Evolutionary conservation across 257 asterid genomes (phyloP), one percentile per base, ranked within the genome.

Genomic region (Nicotiana benthamiana): DNA sequence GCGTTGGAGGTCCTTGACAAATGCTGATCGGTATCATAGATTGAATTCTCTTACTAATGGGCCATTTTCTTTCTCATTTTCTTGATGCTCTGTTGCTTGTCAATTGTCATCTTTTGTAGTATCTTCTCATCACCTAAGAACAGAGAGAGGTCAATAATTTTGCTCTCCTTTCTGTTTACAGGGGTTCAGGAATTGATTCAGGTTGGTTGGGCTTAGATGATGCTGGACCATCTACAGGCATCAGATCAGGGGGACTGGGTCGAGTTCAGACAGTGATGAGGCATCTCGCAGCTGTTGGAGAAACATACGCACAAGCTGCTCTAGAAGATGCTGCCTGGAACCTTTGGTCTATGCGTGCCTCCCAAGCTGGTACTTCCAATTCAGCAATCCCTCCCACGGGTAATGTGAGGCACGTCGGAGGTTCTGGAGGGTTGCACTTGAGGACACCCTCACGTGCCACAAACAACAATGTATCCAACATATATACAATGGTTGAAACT

Each of bases 181-280:
- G 93, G 89, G 90, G 89, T 79, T 48, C 89, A 0, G 91, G 92
- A 83, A 66, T 86, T 51, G 97, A 91, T 85, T 82, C 95, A 72
- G 87, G 88, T 81, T 93, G 97, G 97, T 79, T 87, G 85, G 84
- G 92, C 72, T 85, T 89, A 81, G 97, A 93, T 51, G 95, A 93
- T 74, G 94, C 95, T 30, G 93, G 97, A 64, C 79, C 79, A 48
- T 74, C 79, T 74, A 48, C 79, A 15, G 62, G 79, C 43, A 48
- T 74, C 52, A 84, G 88, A 53, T 78, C 87, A 17, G 89, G 75
- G 6, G 93, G 97, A 81, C 81, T 93, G 43, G 90, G 94, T 60
- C 89, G 93, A 64, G 93, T 93, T 82, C 97, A 93, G 89, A 90
- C 89, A 96, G 92, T 93, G 90, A 92, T 93, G 97, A 89, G 97